Evolutionary conservation across 805 yeast genomes (phyloP), one percentile per base, ranked within the genome.

Genomic region (Myxozyma sirexii): DNA sequence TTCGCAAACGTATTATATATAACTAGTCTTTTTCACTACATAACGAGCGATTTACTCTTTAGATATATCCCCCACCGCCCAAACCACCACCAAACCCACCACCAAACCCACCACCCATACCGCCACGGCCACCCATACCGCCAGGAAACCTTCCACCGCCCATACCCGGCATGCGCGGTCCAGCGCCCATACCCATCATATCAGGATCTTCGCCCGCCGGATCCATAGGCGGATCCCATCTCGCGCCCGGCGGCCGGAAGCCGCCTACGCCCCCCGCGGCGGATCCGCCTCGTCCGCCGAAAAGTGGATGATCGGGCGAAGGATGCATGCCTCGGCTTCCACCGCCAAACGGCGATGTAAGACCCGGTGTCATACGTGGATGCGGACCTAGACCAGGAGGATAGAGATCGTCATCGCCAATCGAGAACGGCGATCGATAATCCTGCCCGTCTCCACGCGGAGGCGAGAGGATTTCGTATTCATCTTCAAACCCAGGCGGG

Each of bases 401-500:
- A 44, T 71, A 65, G 31, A 76, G 56, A 53, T 77, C 80, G 19
- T 64, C 65, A 23, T 71, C 71, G 27, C 80, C 80, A 44, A 74
- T 69, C 5, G 71, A 68, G n/a, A 60, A 63, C 21, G 66, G 65
- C 21, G 67, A 41, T 12, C 67, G 61, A 4, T 21, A 23, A 4
- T 43, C 39, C 6, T 42, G 50, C 4, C 59, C 44, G 38, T n/a
- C 23, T 12, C 8, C 41, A 7, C n/a, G n/a, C n/a, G n/a, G n/a
- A n/a, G n/a, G n/a, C n/a, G 38, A 47, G 29, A 59, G 51, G 45
- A 74, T 61, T 47, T 73, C 72, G 54, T 71, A 71, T 57, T 76
- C 79, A 64, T 80, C 82, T 43, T 80, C 83, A 63, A 80, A 76
- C 5, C 75, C 78, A 1, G 79, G 79, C 5, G 76, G 75, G 1